Percentiles rank a stretch among this genome's conserved stretches.
Evolutionary conservation across 495 filamentous ascomycete genomes (phyloP).

Genomic region (Xylaria nigripes): DNA sequence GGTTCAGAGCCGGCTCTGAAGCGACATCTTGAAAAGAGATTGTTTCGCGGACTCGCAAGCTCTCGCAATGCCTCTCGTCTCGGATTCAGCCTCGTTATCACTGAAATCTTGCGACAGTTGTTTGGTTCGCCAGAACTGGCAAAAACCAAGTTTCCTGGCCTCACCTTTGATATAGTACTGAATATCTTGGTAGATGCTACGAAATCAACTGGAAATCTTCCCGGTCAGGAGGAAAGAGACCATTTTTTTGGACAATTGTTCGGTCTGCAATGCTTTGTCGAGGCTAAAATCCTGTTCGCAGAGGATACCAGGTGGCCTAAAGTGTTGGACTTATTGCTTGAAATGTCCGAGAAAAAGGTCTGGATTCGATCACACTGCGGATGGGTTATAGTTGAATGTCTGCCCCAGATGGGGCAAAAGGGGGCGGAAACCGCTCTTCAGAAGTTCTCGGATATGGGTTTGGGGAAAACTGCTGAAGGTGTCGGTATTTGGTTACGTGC

Average conservation of each 20-base stretch:
- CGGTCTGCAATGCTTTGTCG: constrained; percentile 74
- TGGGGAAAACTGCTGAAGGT: constrained; percentile 74
- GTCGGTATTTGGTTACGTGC: constrained; percentile 78
- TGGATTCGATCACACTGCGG: constrained; percentile 88
- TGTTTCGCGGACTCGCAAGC: constrained; percentile 85
- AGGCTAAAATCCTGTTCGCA: constrained; percentile 61
- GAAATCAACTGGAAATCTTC: constrained; percentile 51
- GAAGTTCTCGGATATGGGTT: constrained; percentile 50
- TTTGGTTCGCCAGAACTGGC: constrained; percentile 39
- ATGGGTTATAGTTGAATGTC: constrained; percentile 53
- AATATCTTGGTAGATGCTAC: constrained; percentile 63
- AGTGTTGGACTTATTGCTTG: constrained; percentile 51
- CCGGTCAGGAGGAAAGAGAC: constrained; percentile 77
- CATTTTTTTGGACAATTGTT: constrained; percentile 79
- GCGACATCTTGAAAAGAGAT: constrained; percentile 50
- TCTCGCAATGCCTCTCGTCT: constrained; percentile 80
- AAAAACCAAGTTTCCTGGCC: constrained; percentile 35
- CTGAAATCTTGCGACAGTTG: constrained; percentile 67
- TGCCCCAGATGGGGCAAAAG: constrained; percentile 41
- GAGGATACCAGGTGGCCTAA: constrained; percentile 52
- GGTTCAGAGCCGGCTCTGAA: constrained; percentile 38
- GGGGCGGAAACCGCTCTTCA: constrained; percentile 55
- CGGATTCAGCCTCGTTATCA: constrained; percentile 85
- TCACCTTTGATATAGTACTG: constrained; percentile 51
- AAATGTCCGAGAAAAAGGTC: constrained; percentile 56